phyloP scores from a whole-genome alignment of 441 rosid genomes.

The Gossypium laxum region DNA sequence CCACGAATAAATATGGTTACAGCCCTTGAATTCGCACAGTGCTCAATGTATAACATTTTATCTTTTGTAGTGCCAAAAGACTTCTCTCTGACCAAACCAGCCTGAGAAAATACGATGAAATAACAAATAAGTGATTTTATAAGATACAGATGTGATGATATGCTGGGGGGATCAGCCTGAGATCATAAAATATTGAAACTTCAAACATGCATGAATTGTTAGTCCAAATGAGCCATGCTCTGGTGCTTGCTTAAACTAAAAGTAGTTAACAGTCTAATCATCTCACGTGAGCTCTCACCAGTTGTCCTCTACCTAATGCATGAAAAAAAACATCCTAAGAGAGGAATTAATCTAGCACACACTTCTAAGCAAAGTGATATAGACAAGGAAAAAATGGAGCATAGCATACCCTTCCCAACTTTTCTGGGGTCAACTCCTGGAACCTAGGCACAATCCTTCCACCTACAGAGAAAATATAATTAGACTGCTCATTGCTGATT shows the following conservation, averaged over 20 bases:
- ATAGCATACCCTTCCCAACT: slow-evolving; percentile 66
- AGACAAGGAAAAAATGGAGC: slow-evolving; percentile 5
- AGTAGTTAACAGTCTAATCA: neutral
- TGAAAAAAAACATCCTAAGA: neutral
- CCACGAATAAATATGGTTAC: slow-evolving; percentile 94
- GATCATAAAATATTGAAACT: neutral
- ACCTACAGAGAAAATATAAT: slow-evolving; percentile 35
- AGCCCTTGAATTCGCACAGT: slow-evolving; percentile 92
- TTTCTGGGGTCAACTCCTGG: slow-evolving; percentile 91
- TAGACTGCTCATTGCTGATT: neutral
- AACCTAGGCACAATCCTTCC: slow-evolving; percentile 98
- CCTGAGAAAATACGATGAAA: slow-evolving; percentile 33
- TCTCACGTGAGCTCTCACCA: neutral
- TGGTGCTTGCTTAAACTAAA: neutral
- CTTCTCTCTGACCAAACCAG: slow-evolving; percentile 90
- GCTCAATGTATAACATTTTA: slow-evolving; percentile 85
- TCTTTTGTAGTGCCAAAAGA: slow-evolving; percentile 98
- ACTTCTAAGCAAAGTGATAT: neutral
- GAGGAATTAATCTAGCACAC: neutral
- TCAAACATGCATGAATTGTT: neutral
- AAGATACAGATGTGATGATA: neutral
- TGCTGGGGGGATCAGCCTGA: neutral
- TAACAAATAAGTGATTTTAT: neutral
- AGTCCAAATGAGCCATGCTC: neutral
- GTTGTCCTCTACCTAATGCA: neutral